Percentiles rank a stretch among this genome's conserved stretches.
Evolutionary conservation across 495 filamentous ascomycete species (phyloP).

Genomic region (Penicillium steckii): DNA sequence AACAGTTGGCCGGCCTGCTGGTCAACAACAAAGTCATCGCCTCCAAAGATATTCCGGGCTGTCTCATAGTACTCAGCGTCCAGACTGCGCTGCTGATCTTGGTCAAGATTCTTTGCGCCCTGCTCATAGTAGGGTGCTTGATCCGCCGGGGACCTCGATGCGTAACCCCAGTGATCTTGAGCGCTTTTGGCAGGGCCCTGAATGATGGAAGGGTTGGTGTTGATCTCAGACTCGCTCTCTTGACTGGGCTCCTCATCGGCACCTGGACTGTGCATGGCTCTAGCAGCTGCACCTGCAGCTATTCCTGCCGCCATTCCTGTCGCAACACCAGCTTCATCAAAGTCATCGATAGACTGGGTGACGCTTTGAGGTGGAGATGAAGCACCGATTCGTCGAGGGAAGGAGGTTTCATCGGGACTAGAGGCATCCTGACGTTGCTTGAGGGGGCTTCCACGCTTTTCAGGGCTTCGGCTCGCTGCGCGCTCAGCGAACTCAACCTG

Average conservation of each 20-base stretch:
- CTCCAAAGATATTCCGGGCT: constrained; percentile 38
- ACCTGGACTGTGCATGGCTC: constrained; percentile 47
- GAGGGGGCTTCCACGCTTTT: constrained; percentile 42
- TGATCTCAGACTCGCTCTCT: constrained; percentile 61
- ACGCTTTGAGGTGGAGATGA: constrained; percentile 77
- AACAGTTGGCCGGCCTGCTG: constrained; percentile 35
- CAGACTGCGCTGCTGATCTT: constrained; percentile 30
- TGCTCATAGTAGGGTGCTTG: constrained; percentile 42
- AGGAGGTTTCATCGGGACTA: constrained; percentile 44
- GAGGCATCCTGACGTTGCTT: constrained; percentile 44
- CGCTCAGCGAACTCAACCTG: constrained; percentile 33
- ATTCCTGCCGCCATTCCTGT: constrained; percentile 22
- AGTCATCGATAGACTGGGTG: constrained; percentile 60
- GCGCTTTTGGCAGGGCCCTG: constrained; percentile 57
- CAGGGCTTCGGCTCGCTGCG: constrained; percentile 19
- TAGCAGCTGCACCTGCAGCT: constrained; percentile 51
- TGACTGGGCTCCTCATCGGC: constrained; percentile 57
- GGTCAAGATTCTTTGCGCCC: constrained; percentile 33
- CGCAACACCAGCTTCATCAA: constrained; percentile 51
- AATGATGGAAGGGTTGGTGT: constrained; percentile 76
- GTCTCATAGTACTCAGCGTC: constrained; percentile 40
- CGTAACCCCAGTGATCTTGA: constrained; percentile 54
- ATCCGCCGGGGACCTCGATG: constrained; percentile 46
- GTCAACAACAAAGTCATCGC: constrained; percentile 36
- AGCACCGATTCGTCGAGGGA: constrained; percentile 46